A percentile compares a stretch with the other conserved stretches of the same genome.
phyloP scores from a whole-genome alignment of 495 filamentous ascomycete genomes.

The Aspergillus egyptiacus region DNA sequence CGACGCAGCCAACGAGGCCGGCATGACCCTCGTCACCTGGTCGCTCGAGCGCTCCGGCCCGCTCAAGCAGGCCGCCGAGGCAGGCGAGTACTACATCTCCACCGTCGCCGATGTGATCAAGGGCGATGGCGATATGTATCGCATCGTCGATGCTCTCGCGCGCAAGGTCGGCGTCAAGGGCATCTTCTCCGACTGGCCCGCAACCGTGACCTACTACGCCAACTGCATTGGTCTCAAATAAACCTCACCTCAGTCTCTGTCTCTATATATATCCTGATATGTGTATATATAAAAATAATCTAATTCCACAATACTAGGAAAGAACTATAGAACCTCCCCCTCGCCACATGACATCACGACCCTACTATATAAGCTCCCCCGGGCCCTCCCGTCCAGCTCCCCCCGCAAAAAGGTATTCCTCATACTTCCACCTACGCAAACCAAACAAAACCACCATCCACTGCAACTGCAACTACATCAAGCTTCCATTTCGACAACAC shows the following conservation, averaged over 20 bases:
- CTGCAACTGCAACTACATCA: not conserved
- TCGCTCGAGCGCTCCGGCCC: conserved; percentile 55
- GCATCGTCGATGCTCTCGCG: conserved; percentile 51
- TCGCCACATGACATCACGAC: conserved; percentile 11
- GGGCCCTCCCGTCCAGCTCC: not conserved
- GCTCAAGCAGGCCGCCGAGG: conserved; percentile 36
- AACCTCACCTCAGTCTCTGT: not conserved
- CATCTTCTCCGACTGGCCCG: conserved; percentile 59
- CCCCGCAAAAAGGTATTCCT: not conserved
- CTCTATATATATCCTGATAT: no score
- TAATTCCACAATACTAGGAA: no score
- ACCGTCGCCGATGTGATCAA: conserved; percentile 45
- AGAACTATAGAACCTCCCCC: not conserved
- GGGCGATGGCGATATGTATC: conserved; percentile 54
- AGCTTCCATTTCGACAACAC: not conserved
- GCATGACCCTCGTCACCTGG: conserved; percentile 55
- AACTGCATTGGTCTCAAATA: conserved; percentile 47
- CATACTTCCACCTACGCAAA: no score
- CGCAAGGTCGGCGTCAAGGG: conserved; percentile 49
- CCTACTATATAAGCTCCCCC: not conserved
- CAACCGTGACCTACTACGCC: conserved; percentile 57
- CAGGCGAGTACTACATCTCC: conserved; percentile 49
- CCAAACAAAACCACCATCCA: no score
- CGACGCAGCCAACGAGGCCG: conserved; percentile 44
- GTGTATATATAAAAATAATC: no score